phyloP scores from a whole-genome alignment of 2,329 filamentous ascomycete genomes.

The Penicillium sp. region DNA sequence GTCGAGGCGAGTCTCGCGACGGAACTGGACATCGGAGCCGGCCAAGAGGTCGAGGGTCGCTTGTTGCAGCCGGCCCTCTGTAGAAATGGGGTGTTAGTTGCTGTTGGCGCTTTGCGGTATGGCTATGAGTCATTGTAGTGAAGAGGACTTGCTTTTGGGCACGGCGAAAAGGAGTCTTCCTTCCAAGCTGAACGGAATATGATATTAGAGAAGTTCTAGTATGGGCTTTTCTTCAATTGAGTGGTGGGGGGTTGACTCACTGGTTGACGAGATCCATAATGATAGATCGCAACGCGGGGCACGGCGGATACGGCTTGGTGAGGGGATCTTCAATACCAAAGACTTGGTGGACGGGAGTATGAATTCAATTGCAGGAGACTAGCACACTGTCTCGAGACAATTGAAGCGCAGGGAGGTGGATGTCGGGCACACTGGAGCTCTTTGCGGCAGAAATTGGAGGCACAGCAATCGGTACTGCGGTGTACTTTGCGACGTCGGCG shows the following conservation, averaged over 20 bases:
- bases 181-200: constrained; percentile 63
- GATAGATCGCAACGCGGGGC: constrained; percentile 22
- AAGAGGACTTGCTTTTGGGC: constrained; percentile 76
- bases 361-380: constrained; percentile 11
- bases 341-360: background rate
- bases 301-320: background rate
- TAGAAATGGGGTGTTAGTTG: constrained; percentile 18
- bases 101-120: constrained; percentile 9
- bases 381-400: constrained; percentile 4
- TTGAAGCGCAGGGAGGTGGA: constrained; percentile 5
- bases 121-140: constrained; percentile 18
- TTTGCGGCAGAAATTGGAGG: constrained; percentile 25
- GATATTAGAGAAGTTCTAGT: constrained; percentile 12
- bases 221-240: constrained; percentile 3
- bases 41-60: constrained; percentile 83
- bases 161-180: constrained; percentile 92
- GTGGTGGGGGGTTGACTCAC: constrained; percentile 41
- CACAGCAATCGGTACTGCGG: constrained; percentile 13
- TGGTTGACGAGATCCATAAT: constrained; percentile 60
- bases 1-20: constrained; percentile 88
- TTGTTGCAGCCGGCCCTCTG: constrained; percentile 90
- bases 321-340: background rate
- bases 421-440: constrained; percentile 14
- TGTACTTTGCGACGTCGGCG: constrained; percentile 3
- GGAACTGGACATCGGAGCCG: constrained; percentile 94